Conservation (phyloP, 768 basidiomycete species). For the Sporobolomyces roseus region DNA sequence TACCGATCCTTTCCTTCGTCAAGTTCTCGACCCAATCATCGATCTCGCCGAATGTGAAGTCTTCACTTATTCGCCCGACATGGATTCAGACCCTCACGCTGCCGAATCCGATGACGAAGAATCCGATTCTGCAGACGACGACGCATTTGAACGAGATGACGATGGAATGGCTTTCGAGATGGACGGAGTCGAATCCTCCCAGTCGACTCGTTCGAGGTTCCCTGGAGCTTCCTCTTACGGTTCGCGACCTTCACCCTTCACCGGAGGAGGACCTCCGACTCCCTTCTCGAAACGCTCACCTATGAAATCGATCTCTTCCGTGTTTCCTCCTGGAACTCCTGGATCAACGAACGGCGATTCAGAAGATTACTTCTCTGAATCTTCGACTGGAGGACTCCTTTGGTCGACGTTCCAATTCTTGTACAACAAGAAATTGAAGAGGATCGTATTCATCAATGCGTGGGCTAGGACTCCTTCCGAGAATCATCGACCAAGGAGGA, state of each 20-base stretch:
- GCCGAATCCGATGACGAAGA: constrained; percentile 49
- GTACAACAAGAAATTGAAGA: constrained; percentile 83
- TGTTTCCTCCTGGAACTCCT: constrained; percentile 22
- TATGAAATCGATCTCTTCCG: constrained; percentile 38
- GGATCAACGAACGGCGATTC: constrained; percentile 7
- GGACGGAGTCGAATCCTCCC: constrained; percentile 62
- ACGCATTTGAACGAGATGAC: constrained; percentile 57
- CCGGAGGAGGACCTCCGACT: not conserved
- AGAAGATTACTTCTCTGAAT: constrained; percentile 29
- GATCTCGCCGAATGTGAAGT: constrained; percentile 89
- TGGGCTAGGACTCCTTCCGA: constrained; percentile 65
- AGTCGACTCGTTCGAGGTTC: constrained; percentile 43
- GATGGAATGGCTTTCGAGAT: constrained; percentile 73
- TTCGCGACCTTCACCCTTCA: constrained; percentile 14
- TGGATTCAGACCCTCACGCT: constrained; percentile 90
- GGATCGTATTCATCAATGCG: constrained; percentile 83
- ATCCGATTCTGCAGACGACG: constrained; percentile 57
- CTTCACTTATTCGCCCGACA: constrained; percentile 87
- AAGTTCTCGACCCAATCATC: constrained; percentile 82
- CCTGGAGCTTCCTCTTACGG: not conserved
- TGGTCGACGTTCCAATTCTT: constrained; percentile 98
- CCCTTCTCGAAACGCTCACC: constrained; percentile 21
- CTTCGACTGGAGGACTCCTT: constrained; percentile 63
- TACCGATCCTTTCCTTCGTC: constrained; percentile 82
- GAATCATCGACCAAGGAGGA: not conserved